Conservation (phyloP, 192 early-diverging fungal species). For the Ambispora gerdemannii region DNA sequence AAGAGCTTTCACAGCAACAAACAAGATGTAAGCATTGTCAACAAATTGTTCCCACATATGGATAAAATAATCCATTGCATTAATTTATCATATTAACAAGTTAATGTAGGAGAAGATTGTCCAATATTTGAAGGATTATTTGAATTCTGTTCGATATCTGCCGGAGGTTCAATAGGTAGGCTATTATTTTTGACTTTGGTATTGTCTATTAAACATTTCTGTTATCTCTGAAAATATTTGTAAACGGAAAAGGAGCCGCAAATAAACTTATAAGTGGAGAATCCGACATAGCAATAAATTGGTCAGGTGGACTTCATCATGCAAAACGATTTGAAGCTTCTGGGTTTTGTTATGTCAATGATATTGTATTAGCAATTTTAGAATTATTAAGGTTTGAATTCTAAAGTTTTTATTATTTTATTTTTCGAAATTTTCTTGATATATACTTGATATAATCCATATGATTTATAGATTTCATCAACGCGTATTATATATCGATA, state of each 20-base stretch:
- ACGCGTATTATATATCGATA: conserved; percentile 93
- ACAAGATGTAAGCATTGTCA: conserved; percentile 54
- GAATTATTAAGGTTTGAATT: conserved; percentile 54
- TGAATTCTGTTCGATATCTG: conserved; percentile 90
- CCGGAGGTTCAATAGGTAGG: conserved; percentile 86
- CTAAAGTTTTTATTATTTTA: not conserved
- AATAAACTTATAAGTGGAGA: conserved; percentile 56
- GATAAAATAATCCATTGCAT: not conserved
- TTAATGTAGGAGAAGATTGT: conserved; percentile 89
- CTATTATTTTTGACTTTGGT: not conserved
- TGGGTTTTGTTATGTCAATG: conserved; percentile 95
- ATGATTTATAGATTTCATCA: conserved; percentile 57
- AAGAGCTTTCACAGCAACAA: conserved; percentile 62
- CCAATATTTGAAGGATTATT: conserved; percentile 95
- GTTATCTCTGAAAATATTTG: not conserved
- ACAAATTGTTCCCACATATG: not conserved
- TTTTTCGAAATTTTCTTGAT: too few relatives aligned
- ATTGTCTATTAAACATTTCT: not conserved
- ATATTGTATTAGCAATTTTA: conserved; percentile 84
- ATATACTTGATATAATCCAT: too few relatives aligned
- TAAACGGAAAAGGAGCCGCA: conserved; percentile 50
- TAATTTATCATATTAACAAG: conserved; percentile 30
- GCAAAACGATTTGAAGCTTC: conserved; percentile 82
- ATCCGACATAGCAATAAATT: conserved; percentile 76
- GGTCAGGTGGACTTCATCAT: conserved; percentile 87